Evolutionary conservation across 768 basidiomycete genomes (phyloP).

Genomic region (Dictyophora rubrovolvata): DNA sequence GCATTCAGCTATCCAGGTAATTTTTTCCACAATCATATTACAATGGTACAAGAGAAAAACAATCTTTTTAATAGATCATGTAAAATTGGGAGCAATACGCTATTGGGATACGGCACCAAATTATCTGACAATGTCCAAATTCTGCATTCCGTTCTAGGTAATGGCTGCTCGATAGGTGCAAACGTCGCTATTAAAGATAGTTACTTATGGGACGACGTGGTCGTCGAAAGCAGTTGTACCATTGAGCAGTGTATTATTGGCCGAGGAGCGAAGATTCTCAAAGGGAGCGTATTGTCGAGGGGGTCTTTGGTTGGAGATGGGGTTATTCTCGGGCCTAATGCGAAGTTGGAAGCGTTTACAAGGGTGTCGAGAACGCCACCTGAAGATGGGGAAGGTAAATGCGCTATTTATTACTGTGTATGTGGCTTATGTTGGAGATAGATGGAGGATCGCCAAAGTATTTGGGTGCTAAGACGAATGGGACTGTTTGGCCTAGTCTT

Average conservation of each 20-base stretch:
- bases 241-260: constrained; percentile 78
- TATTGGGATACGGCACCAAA: constrained; percentile 73
- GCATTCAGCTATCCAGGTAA: constrained; percentile 77
- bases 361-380: constrained; percentile 49
- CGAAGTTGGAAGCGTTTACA: constrained; percentile 56
- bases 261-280: constrained; percentile 58
- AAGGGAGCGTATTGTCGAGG: constrained; percentile 51
- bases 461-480: not conserved
- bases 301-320: constrained; percentile 80
- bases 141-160: constrained; percentile 67
- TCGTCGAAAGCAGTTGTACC: constrained; percentile 60
- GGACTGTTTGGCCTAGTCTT: constrained; percentile 17
- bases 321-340: constrained; percentile 69
- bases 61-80: constrained; percentile 49
- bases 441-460: constrained; percentile 19
- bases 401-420: not conserved
- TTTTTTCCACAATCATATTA: constrained; percentile 14
- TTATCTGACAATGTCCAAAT: constrained; percentile 61
- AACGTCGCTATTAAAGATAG: constrained; percentile 60
- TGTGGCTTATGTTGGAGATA: constrained; percentile 70
- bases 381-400: constrained; percentile 35
- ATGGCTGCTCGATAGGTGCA: constrained; percentile 61
- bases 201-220: constrained; percentile 74
- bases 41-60: too few relatives aligned
- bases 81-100: constrained; percentile 67